Evolutionary conservation across 2,329 filamentous ascomycete species (phyloP).

Genomic region (Cordyceps militaris): DNA sequence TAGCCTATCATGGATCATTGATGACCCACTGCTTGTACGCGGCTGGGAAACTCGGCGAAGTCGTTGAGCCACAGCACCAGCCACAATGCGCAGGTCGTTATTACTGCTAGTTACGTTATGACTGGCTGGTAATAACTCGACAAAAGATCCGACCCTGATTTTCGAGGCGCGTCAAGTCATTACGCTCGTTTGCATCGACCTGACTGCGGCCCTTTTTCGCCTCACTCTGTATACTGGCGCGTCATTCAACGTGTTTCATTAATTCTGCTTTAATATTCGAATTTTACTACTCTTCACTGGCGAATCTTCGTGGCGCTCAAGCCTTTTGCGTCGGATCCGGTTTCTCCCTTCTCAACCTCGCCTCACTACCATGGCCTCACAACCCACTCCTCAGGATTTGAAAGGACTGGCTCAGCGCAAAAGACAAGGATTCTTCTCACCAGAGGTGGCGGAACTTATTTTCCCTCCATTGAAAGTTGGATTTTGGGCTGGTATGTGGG

Average conservation of each 20-base stretch:
- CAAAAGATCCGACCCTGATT: conserved; percentile 8
- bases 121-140: not conserved
- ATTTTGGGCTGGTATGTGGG: conserved; percentile 44
- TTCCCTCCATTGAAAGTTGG: conserved; percentile 52
- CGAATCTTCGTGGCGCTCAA: not conserved
- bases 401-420: conserved; percentile 18
- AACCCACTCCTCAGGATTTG: conserved; percentile 16
- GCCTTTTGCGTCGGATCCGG: not conserved
- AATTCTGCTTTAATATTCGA: not conserved
- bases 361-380: conserved; percentile 14
- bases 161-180: not conserved
- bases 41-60: not conserved
- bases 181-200: not conserved
- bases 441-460: conserved; percentile 38
- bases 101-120: not conserved
- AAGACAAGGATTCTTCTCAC: conserved; percentile 33
- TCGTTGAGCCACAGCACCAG: not conserved
- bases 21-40: not conserved
- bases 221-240: not conserved
- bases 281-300: not conserved
- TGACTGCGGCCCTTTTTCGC: not conserved
- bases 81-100: not conserved
- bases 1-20: conserved; percentile 12
- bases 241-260: not conserved
- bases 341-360: not conserved